Evolutionary conservation across 2,329 filamentous ascomycete genomes (phyloP), one percentile per base, ranked within the genome.

Genomic region (Cytospora chrysosperma): DNA sequence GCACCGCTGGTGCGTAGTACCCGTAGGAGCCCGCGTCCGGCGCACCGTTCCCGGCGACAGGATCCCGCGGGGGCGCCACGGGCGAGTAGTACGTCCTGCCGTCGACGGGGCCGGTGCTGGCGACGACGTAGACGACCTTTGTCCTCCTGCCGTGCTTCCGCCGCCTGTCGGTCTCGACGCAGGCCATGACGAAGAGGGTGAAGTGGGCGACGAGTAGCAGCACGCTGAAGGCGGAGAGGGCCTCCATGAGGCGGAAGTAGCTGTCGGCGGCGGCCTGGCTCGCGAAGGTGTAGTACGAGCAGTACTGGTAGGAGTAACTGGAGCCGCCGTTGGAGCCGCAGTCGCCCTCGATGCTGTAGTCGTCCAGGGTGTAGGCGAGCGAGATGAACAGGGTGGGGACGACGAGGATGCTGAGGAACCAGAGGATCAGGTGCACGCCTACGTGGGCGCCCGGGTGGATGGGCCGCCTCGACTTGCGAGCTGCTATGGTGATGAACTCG

Each of bases 371-470:
- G 19, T 70, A 40, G 32, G 68, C 56, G 17, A 73, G 69, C 30
- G 68, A 60, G 4, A 80, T 64, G 74, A 76, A 79, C 60, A 80
- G 70, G 65, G 79, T 61, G 4, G 80, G 74, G n/a, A 72, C 71
- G 2, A 73, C 63, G 15, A 72, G 30, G 43, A 69, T 53, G n/a
- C 72, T 70, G 26, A 69, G 62, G 8, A 81, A 66, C 75, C 76
- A 80, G 61, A 81, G 70, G 65, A 81, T 56, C 2, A 82, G 76
- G 34, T 76, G 76, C 17, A 79, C 49, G 59, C 70, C 77, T 37
- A 82, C 76, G 54, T 81, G 78, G 9, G 75, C 76, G 28, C 77
- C 79, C 0, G 80, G 78, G 59, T 79, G 77, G 24, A 81, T 77
- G 43, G 77, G 75, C 4, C 67, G 67, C 27, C 72, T 69, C 56